A percentile compares a stretch with the other conserved stretches of the same genome.
Evolutionary conservation across 2,329 filamentous ascomycete genomes (phyloP).

Genomic region (Monosporascus sp.): DNA sequence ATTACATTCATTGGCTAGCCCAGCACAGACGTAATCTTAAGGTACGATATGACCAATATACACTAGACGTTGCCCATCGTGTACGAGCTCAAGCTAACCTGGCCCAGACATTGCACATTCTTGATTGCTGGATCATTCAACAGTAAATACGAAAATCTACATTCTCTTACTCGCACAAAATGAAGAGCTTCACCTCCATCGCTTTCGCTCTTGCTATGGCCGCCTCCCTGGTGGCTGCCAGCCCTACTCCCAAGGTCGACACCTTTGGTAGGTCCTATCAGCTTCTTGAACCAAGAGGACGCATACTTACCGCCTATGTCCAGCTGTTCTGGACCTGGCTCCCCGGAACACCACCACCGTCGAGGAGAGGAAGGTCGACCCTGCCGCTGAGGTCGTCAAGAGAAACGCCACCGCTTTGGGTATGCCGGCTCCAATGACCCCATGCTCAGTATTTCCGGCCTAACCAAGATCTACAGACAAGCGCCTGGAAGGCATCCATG

Average conservation of each 20-base stretch:
- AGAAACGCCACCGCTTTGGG: not conserved
- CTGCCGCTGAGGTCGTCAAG: not conserved
- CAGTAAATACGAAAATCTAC: too few relatives aligned
- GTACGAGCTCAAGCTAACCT: too few relatives aligned
- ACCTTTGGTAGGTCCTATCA: not conserved
- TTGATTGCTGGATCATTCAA: too few relatives aligned
- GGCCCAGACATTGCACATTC: too few relatives aligned
- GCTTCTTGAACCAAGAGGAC: not conserved
- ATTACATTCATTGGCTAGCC: not conserved
- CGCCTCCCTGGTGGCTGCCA: slow-evolving; percentile 8
- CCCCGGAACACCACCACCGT: not conserved
- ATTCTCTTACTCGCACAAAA: not conserved
- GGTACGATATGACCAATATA: not conserved
- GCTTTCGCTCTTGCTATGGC: slow-evolving; percentile 8
- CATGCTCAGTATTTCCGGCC: not conserved
- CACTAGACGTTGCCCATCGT: too few relatives aligned
- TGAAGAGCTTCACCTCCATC: slow-evolving; percentile 11
- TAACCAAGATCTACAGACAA: not conserved
- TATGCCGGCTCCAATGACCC: not conserved
- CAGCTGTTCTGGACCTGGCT: not conserved
- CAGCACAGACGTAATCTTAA: not conserved
- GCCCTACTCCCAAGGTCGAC: slow-evolving; percentile 3
- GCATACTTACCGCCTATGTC: not conserved
- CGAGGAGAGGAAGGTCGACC: not conserved
- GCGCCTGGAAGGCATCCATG: not conserved